Evolutionary conservation across 257 asterid genomes (phyloP).

Genomic region (Nicotiana tabacum): DNA sequence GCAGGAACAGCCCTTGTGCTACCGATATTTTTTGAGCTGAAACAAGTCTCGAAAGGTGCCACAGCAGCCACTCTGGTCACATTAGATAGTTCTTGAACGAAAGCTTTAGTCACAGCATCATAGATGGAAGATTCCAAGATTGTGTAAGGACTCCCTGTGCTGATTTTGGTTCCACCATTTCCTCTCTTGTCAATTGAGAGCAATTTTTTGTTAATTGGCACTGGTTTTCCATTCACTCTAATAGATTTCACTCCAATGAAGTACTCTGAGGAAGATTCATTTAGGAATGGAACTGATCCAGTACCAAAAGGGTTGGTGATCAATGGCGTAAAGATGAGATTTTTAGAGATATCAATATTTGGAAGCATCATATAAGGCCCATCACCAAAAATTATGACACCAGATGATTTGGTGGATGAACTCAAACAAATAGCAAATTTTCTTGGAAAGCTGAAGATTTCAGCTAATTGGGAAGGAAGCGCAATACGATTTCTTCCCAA

Average conservation of each 20-base stretch:
- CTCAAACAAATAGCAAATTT: conserved; percentile 30
- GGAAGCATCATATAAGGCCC: conserved; percentile 17
- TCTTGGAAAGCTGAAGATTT: conserved; percentile 16
- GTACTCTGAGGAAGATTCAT: conserved; percentile 31
- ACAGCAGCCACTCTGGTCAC: conserved; percentile 28
- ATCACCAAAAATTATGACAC: conserved; percentile 18
- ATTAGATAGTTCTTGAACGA: conserved; percentile 21
- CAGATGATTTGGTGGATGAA: conserved; percentile 20
- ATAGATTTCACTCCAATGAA: conserved; percentile 38
- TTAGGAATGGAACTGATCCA: not conserved
- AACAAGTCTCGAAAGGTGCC: conserved; percentile 37
- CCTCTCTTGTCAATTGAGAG: conserved; percentile 19
- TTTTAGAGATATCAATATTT: conserved; percentile 3
- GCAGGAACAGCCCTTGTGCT: conserved; percentile 41
- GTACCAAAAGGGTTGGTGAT: conserved; percentile 9
- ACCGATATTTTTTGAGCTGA: conserved; percentile 28
- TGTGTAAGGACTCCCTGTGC: conserved; percentile 42
- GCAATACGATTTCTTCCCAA: conserved; percentile 21
- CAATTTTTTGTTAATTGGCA: conserved; percentile 21
- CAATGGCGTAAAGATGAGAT: conserved; percentile 13
- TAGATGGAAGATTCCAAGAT: conserved; percentile 35
- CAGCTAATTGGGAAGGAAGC: conserved; percentile 24
- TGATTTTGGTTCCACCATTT: conserved; percentile 52
- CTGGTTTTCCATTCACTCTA: conserved; percentile 21
- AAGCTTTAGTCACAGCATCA: conserved; percentile 30